phyloP scores from a whole-genome alignment of 257 asterid genomes.

The Rehmannia glutinosa region DNA sequence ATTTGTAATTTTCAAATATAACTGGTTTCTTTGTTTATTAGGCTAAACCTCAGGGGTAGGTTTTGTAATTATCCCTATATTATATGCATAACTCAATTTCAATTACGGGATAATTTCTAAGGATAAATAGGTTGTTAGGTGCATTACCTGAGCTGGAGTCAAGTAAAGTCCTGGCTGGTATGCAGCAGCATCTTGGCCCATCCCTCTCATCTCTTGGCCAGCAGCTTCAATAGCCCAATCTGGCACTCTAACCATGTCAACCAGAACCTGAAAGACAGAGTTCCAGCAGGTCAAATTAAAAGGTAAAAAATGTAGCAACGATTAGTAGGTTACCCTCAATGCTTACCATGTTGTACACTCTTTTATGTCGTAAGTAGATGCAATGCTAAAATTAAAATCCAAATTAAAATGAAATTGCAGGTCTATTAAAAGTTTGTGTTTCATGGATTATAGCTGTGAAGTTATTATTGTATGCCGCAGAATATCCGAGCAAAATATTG shows the following conservation, averaged over 20 bases:
- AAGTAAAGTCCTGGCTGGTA: constrained; percentile 90
- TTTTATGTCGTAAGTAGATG: background rate
- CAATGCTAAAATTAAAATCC: too few species aligned
- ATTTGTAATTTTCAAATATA: background rate
- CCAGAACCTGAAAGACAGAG: constrained; percentile 54
- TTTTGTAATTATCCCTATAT: background rate
- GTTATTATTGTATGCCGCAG: background rate
- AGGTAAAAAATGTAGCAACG: background rate
- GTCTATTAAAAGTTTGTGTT: background rate
- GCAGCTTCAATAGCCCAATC: constrained; percentile 99
- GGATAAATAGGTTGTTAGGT: background rate
- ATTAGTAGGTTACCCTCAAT: too few species aligned
- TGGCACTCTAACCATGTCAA: constrained; percentile 94
- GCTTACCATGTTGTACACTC: too few species aligned
- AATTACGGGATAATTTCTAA: background rate
- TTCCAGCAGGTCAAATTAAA: background rate
- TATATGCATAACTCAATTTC: background rate
- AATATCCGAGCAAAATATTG: background rate
- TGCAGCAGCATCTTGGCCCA: constrained; percentile 89
- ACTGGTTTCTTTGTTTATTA: background rate
- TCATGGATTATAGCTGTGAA: background rate
- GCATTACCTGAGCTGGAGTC: constrained; percentile 82
- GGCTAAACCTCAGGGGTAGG: background rate
- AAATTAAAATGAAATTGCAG: too few species aligned
- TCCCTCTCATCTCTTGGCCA: constrained; percentile 94